Conservation (phyloP, 2,329 filamentous ascomycete genomes). For the Capronia americana region DNA sequence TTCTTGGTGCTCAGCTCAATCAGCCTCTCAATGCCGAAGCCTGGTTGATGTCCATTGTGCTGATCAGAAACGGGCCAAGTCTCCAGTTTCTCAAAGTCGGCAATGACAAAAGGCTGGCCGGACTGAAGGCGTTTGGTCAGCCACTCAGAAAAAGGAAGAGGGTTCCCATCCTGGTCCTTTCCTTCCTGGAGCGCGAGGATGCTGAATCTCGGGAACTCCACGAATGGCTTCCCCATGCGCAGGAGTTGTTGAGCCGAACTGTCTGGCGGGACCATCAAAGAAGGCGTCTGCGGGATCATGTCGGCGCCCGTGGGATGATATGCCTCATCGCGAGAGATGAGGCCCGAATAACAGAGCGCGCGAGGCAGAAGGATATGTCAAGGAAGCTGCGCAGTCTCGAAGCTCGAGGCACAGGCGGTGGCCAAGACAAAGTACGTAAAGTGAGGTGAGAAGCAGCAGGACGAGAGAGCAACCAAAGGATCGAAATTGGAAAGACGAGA, state of each 20-base stretch:
- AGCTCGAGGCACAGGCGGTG: not conserved
- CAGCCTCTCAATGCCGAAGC: constrained; percentile 44
- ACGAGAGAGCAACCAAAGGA: not conserved
- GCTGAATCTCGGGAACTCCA: constrained; percentile 44
- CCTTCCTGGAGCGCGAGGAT: constrained; percentile 41
- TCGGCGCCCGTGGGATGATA: constrained; percentile 8
- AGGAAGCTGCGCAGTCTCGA: not conserved
- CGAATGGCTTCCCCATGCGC: constrained; percentile 41
- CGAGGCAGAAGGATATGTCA: not conserved
- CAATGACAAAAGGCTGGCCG: constrained; percentile 46
- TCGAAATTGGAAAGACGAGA: constrained; percentile 9
- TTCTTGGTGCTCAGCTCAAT: constrained; percentile 45
- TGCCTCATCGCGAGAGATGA: constrained; percentile 24
- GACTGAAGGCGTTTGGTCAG: constrained; percentile 42
- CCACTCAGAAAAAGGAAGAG: constrained; percentile 41
- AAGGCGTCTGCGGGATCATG: constrained; percentile 40
- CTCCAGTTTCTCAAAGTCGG: constrained; percentile 44
- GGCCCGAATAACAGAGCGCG: not conserved
- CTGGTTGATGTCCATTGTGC: constrained; percentile 28
- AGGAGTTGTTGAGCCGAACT: constrained; percentile 40
- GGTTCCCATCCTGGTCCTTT: constrained; percentile 36
- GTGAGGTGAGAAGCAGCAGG: not conserved
- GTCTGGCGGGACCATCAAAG: constrained; percentile 37
- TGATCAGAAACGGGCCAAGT: constrained; percentile 40
- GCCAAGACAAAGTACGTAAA: not conserved